Conservation (phyloP, 2,329 filamentous ascomycete species). For the Boeremia exigua region DNA sequence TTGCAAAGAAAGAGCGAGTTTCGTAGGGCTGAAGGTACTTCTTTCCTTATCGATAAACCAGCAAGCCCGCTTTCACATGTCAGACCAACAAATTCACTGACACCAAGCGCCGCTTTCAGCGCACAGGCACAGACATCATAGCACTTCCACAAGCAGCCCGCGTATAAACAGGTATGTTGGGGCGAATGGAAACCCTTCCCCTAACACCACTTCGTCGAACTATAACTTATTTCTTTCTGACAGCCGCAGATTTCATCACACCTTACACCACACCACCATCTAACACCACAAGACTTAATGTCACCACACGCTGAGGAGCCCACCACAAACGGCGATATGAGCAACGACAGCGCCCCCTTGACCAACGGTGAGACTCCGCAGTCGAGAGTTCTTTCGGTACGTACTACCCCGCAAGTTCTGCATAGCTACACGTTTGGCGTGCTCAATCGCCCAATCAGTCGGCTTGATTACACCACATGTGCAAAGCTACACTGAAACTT, state of each 20-base stretch:
- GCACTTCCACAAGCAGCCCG: constrained; percentile 20
- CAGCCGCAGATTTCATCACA: constrained; percentile 12
- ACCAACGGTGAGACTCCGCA: constrained; percentile 50
- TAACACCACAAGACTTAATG: constrained; percentile 23
- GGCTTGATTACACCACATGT: constrained; percentile 1
- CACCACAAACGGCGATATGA: constrained; percentile 43
- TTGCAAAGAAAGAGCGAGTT: neutral
- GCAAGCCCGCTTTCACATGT: constrained; percentile 32
- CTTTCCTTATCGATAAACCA: constrained; percentile 29
- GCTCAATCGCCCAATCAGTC: constrained; percentile 18
- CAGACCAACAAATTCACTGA: constrained; percentile 20
- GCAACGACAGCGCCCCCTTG: constrained; percentile 35
- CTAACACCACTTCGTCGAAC: constrained; percentile 20
- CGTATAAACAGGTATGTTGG: constrained; percentile 35
- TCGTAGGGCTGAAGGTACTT: constrained; percentile 1
- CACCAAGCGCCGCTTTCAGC: constrained; percentile 33
- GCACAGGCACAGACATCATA: constrained; percentile 28
- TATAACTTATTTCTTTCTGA: constrained; percentile 15
- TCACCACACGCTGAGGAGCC: constrained; percentile 45
- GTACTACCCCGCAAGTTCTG: constrained; percentile 22
- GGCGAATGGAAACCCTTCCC: constrained; percentile 13
- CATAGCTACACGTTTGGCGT: constrained; percentile 7
- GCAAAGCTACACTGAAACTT: neutral
- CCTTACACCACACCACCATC: constrained; percentile 14
- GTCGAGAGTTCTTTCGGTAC: constrained; percentile 49